These are phyloP conservation scores for Chrysochromulina tobinii DNA, from an alignment of 78 protist genomes.

Conservation along the genomic window DNA sequence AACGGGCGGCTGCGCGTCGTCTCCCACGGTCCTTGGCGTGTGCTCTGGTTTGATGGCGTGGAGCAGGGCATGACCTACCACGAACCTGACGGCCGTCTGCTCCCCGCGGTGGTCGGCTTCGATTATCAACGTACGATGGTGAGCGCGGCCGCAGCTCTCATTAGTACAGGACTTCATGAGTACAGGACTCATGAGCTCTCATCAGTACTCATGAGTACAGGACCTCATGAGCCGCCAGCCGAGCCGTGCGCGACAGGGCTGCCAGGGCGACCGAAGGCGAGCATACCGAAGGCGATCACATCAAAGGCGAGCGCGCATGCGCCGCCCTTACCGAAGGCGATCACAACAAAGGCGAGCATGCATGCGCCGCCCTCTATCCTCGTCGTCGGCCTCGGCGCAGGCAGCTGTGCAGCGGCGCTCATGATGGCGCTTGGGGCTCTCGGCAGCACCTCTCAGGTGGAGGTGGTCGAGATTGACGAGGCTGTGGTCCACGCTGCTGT, in stretches of 20 bases:
- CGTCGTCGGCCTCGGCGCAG: background rate
- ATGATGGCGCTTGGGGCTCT: too few species aligned
- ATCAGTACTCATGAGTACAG: too few species aligned
- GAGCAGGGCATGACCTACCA: slow-evolving; percentile 22
- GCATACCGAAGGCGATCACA: too few species aligned
- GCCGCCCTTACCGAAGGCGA: too few species aligned
- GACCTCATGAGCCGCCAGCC: too few species aligned
- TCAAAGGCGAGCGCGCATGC: too few species aligned
- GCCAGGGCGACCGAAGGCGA: too few species aligned
- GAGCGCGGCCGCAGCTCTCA: background rate
- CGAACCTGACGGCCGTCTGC: background rate
- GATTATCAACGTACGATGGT: slow-evolving; percentile 17
- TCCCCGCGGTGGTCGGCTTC: background rate
- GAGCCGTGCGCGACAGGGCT: too few species aligned
- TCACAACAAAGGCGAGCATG: too few species aligned
- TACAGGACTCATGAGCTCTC: too few species aligned
- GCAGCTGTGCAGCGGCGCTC: background rate
- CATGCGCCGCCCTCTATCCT: background rate
- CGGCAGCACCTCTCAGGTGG: background rate
- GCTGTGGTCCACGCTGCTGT: background rate
- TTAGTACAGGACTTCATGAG: too few species aligned
- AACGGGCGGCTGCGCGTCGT: background rate
- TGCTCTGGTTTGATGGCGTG: background rate
- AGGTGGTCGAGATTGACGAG: background rate
- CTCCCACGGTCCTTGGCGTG: slow-evolving; percentile 19